phyloP scores from a whole-genome alignment of 225 moss, liverwort and hornwort genomes.

The Pseudisothecium myosuroides region DNA sequence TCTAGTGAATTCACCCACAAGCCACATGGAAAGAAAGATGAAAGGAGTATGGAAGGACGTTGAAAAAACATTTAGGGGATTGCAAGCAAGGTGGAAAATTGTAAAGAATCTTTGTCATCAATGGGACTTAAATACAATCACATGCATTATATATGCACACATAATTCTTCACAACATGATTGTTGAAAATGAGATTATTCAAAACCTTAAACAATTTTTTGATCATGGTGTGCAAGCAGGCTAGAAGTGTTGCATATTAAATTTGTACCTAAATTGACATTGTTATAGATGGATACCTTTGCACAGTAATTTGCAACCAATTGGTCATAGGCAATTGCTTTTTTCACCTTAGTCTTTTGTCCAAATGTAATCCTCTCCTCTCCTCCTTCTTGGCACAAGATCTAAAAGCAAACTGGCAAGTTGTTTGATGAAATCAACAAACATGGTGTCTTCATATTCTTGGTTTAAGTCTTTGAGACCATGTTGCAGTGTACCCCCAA shows the following conservation, averaged over 20 bases:
- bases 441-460: not conserved
- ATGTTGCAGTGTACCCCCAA: rapidly evolving
- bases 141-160: not conserved
- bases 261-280: not conserved
- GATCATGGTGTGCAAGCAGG: not conserved
- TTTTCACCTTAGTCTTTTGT: rapidly evolving
- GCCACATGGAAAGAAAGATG: not conserved
- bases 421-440: not conserved
- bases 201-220: not conserved
- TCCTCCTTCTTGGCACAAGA: not conserved
- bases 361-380: not conserved
- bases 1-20: not conserved
- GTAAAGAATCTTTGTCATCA: not conserved
- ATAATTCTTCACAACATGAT: not conserved
- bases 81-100: not conserved
- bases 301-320: not conserved
- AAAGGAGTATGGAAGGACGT: not conserved
- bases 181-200: not conserved
- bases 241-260: not conserved
- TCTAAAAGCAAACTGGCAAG: rapidly evolving
- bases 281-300: not conserved
- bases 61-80: not conserved
- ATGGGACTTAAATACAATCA: not conserved
- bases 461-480: rapidly evolving
- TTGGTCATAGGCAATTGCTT: rapidly evolving